A percentile compares a stretch with the other conserved stretches of the same genome.
phyloP scores from a whole-genome alignment of 371 early-diverging fungal species.

The Lichtheimia hyalospora region DNA sequence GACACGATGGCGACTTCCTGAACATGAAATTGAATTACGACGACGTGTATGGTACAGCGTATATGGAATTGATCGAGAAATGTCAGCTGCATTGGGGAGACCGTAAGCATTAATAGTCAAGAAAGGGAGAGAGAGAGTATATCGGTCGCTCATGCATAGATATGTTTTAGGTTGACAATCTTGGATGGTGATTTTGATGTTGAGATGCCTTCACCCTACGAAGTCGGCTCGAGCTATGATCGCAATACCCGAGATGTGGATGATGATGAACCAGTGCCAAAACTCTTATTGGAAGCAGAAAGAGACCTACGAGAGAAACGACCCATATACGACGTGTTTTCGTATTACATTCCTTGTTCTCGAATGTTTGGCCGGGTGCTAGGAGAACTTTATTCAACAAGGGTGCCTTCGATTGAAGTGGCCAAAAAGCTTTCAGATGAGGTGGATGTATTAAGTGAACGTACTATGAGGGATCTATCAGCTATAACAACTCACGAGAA shows the following conservation, averaged over 20 bases:
- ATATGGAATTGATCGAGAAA: slow-evolving; percentile 43
- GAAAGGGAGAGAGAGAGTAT: no score
- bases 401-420: slow-evolving; percentile 16
- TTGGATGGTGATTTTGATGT: slow-evolving; percentile 42
- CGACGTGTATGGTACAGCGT: slow-evolving; percentile 39
- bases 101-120: not conserved
- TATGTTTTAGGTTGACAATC: slow-evolving; percentile 10
- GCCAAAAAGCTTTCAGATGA: slow-evolving; percentile 21
- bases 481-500: slow-evolving; percentile 2
- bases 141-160: not conserved
- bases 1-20: slow-evolving; percentile 37
- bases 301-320: slow-evolving; percentile 9
- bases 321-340: slow-evolving; percentile 25
- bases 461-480: slow-evolving; percentile 28
- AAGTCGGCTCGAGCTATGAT: slow-evolving; percentile 16
- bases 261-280: slow-evolving; percentile 8
- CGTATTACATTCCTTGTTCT: slow-evolving; percentile 22
- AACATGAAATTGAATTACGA: slow-evolving; percentile 39
- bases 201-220: slow-evolving; percentile 34
- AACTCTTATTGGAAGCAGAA: slow-evolving; percentile 23
- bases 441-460: slow-evolving; percentile 26
- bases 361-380: slow-evolving; percentile 40
- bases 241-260: not conserved
- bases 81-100: slow-evolving; percentile 29
- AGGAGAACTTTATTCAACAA: slow-evolving; percentile 30